A percentile compares a stretch with the other conserved stretches of the same genome.
Conservation (phyloP, 225 moss, liverwort and hornwort species). For the Physcomitrellopsis africana region DNA sequence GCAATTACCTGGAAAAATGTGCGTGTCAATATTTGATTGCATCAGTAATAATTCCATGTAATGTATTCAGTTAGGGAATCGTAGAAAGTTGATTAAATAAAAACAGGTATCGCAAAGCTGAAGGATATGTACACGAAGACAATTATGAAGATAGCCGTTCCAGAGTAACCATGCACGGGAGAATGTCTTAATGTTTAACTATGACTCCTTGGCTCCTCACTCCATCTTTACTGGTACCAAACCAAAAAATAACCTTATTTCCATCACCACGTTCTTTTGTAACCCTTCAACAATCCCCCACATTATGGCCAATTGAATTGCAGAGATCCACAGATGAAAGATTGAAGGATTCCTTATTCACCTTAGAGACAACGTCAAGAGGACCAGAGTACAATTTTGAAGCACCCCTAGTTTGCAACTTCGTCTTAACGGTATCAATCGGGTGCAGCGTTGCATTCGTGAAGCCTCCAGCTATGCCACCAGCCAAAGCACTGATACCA, state of each 20-base stretch:
- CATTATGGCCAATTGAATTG: neutral
- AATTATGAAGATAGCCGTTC: neutral
- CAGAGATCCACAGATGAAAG: neutral
- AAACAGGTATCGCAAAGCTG: neutral
- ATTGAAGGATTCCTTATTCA: constrained; percentile 24
- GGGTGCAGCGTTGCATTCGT: constrained; percentile 80
- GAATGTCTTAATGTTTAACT: neutral
- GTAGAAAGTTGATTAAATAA: neutral
- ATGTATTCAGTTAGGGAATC: neutral
- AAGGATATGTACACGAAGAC: neutral
- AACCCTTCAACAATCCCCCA: neutral
- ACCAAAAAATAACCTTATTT: constrained; percentile 3
- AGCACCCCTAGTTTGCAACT: constrained; percentile 78
- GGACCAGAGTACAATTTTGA: constrained; percentile 76
- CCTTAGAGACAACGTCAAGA: constrained; percentile 75
- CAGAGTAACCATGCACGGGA: neutral
- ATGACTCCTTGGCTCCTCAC: neutral
- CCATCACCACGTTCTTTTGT: neutral
- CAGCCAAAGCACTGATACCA: constrained; percentile 83
- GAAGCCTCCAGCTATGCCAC: constrained; percentile 82
- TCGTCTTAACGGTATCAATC: constrained; percentile 85
- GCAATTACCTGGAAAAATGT: constrained; percentile 60
- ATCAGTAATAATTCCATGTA: neutral
- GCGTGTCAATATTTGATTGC: neutral
- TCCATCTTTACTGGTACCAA: neutral